Base-by-base conservation (phyloP, 2,329 filamentous ascomycete species). In the Colletotrichum eleusines region DNA sequence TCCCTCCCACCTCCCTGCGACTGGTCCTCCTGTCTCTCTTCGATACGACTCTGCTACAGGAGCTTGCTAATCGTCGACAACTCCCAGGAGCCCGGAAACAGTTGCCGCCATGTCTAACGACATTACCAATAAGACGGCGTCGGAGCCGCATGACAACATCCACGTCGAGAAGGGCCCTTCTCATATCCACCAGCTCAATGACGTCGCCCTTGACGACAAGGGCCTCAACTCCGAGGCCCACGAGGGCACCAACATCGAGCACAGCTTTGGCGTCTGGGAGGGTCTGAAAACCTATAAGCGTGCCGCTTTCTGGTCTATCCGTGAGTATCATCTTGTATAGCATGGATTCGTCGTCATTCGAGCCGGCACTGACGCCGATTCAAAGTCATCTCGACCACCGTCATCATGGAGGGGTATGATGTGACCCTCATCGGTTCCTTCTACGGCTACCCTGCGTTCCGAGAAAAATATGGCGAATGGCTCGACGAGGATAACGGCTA, bases 381-480 rank as follows among this genome's bases (percentile, higher is more conserved):
- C 8, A 1, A n/a, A 5, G 79, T 80, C 66, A 81, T 85, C 64
- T 84, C 83, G 16, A 80, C 80, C n/a, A 81, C 82, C 4, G 81
- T 86, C 63, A 79, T 86, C 71, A 86, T 86, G 85, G 85, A 86
- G 70, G 85, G 85, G 3, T 86, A 86, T 75, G 84, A 86, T 61
- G 80, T 82, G 2, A 84, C 82, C 42, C 77, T 87, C 0, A 75
- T 87, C n/a, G 73, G 79, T n/a, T 82, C 80, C 23, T 85, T 86
- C 75, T 84, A 81, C 72, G 84, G 79, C 6, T 85, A 84, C 75
- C 82, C 76, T 1, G 73, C 66, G 67, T 85, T 81, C 75, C 78
- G 76, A 11, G 74, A 74, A 68, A 83, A 78, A 73, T 87, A 84
- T 68, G 84, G 84, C 53, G 75, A 75, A 5, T 82, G 61, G 28